Conservation (phyloP, 1,139 yeast genomes). For the Eremothecium coryli region DNA sequence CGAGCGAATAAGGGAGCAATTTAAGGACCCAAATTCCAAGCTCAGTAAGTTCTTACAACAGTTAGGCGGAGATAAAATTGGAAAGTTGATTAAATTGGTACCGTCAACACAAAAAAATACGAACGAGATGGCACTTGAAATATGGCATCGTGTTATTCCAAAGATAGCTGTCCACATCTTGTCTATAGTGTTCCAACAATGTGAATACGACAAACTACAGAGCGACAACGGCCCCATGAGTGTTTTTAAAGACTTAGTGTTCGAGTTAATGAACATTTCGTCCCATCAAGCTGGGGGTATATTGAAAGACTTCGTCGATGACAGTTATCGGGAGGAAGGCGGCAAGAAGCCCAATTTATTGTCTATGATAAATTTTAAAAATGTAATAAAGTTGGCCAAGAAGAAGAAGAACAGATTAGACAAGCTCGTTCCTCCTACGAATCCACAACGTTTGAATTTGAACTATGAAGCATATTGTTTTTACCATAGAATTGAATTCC, state of each 20-base stretch:
- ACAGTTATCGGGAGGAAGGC: constrained; percentile 3
- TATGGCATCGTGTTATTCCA: constrained; percentile 26
- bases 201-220: constrained; percentile 20
- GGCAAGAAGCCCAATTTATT: constrained; percentile 2
- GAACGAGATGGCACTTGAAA: constrained; percentile 19
- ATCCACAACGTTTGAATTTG: constrained; percentile 25
- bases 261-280: constrained; percentile 23
- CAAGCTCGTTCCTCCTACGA: constrained; percentile 20
- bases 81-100: constrained; percentile 7
- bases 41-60: constrained; percentile 13
- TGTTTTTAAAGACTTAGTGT: constrained; percentile 22
- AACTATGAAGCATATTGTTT: constrained; percentile 30
- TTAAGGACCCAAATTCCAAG: constrained; percentile 10
- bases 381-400: constrained; percentile 16
- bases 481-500: constrained; percentile 26
- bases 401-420: constrained; percentile 17
- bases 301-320: constrained; percentile 11
- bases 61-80: constrained; percentile 16
- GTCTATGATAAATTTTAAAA: constrained; percentile 13
- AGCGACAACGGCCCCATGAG: constrained; percentile 16
- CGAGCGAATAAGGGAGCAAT: constrained; percentile 11
- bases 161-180: constrained; percentile 24
- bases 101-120: constrained; percentile 8
- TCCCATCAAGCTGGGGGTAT: constrained; percentile 17
- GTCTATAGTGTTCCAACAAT: constrained; percentile 26